Evolutionary conservation across 2,329 filamentous ascomycete species (phyloP), one percentile per base, ranked within the genome.

Genomic region (Fusarium nelsonii): DNA sequence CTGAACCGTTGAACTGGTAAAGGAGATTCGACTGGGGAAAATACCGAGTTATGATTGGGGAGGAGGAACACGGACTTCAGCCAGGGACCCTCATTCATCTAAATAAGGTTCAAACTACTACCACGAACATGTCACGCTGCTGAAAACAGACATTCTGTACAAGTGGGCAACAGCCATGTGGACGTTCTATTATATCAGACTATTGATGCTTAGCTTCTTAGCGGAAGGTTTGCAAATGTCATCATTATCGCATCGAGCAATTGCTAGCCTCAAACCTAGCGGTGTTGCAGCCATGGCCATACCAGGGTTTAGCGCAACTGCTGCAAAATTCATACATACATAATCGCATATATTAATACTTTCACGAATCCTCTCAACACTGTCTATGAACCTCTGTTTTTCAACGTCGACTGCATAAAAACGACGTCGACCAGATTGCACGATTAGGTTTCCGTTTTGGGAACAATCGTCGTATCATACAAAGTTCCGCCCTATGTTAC

Each of bases 361-460:
- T 39, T 36, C 10, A 28, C 34, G n/a, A 16, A 18, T 39, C 39
- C 16, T 15, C 49, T 34, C 20, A 50, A 50, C 10, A 34, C 16
- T 14, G 23, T 44, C 20, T 44, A 20, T 23, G 15, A 69, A 37
- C 16, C 50, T 65, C 34, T 50, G 23, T 30, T 63, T 15, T 39
- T 57, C 23, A 37, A 41, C 55, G 28, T 51, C 52, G 55, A 33
- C 57, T 62, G 63, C 57, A 66, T 57, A 45, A 54, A 53, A 58
- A 49, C 58, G 67, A 64, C 68, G 51, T 63, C 56, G 57, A 63
- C 70, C 69, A 63, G 62, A 62, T 56, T 50, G 15, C 37, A 33
- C 73, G 73, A 74, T 70, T 63, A 64, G 67, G 37, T 71, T 74
- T 74, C 73, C 72, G 63, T 58, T 73, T 73, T 68, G 39, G 69